Evolutionary conservation across 2,329 filamentous ascomycete genomes (phyloP).

Genomic region (Microdochium bolleyi): DNA sequence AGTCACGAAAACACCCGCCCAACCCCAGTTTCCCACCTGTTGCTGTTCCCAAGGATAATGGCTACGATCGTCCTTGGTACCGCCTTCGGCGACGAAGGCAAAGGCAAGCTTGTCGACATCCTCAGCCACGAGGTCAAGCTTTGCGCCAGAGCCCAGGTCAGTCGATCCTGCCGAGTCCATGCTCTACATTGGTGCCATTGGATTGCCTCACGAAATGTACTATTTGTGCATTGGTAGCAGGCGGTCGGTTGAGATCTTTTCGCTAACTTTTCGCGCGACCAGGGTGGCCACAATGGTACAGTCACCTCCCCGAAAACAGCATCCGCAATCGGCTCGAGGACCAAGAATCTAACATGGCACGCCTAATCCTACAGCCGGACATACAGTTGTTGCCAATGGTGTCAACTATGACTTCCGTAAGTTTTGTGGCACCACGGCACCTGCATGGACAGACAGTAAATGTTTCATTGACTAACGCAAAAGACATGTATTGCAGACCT

Average conservation of each 20-base stretch:
- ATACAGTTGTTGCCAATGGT: neutral
- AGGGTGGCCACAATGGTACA: constrained; percentile 1
- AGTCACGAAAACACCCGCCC: neutral
- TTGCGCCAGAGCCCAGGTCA: constrained; percentile 1
- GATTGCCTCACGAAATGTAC: neutral
- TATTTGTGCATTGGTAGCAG: neutral
- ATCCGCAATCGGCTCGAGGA: neutral
- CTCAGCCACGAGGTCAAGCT: neutral
- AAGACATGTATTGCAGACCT: constrained; percentile 29
- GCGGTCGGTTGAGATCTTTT: neutral
- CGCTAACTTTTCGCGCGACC: neutral
- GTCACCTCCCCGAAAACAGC: neutral
- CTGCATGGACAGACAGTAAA: neutral
- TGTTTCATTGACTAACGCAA: neutral
- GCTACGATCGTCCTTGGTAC: constrained; percentile 1
- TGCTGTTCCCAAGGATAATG: constrained; percentile 1
- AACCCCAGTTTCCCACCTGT: neutral
- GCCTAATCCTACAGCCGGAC: neutral
- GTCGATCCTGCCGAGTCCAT: neutral
- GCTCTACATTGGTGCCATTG: neutral
- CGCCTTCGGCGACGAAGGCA: constrained; percentile 1
- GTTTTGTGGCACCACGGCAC: neutral
- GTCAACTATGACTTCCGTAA: neutral
- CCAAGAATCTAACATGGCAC: neutral
- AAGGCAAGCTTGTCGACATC: constrained; percentile 1